Percentiles rank a stretch among this genome's conserved stretches.
Conservation (phyloP, 148 eudicot species). For the Cornus suecica region DNA sequence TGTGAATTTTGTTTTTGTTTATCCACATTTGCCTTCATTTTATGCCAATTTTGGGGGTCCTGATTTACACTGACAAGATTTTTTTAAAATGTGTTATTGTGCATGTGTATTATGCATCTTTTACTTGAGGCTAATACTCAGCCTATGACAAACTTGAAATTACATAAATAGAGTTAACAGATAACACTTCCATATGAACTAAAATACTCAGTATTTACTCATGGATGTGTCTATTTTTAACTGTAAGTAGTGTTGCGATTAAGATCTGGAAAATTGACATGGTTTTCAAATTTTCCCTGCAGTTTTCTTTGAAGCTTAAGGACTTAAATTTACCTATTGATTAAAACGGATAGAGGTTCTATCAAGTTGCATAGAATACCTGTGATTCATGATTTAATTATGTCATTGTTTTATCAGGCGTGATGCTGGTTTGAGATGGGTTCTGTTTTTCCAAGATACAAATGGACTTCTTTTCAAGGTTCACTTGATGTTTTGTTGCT, state of each 20-base stretch:
- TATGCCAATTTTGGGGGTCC: slow-evolving; percentile 3
- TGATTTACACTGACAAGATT: neutral
- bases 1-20: neutral
- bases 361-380: neutral
- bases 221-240: neutral
- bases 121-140: neutral
- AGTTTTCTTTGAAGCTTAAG: neutral
- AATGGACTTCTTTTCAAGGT: slow-evolving; percentile 99
- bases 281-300: neutral
- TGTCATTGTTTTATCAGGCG: slow-evolving; percentile 41
- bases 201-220: neutral
- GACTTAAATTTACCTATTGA: neutral
- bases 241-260: neutral
- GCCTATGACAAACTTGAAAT: neutral
- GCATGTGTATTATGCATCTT: neutral
- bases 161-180: no score
- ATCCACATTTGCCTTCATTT: slow-evolving; percentile 6
- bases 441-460: slow-evolving; percentile 96
- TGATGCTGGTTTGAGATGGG: slow-evolving; percentile 88
- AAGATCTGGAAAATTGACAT: neutral
- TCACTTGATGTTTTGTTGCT: slow-evolving; percentile 11
- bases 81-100: neutral
- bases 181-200: no score
- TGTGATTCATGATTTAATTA: slow-evolving; percentile 9
- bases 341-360: neutral